Conservation (phyloP, 495 filamentous ascomycete species). For the Glarea lozoyensis region DNA sequence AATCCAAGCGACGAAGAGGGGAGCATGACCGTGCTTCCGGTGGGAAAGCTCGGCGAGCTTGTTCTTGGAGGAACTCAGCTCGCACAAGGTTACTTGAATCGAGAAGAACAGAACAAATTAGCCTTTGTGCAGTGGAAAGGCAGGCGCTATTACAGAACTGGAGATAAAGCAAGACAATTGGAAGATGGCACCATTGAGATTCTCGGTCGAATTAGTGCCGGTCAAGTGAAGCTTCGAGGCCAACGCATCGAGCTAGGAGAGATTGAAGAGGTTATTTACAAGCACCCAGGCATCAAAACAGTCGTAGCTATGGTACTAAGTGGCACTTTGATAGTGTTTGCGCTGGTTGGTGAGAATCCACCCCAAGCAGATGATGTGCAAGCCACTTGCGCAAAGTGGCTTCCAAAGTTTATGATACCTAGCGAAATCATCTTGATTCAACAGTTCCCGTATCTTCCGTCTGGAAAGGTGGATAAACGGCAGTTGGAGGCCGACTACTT, state of each 20-base stretch:
- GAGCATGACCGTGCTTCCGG: conserved; percentile 44
- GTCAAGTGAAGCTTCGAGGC: conserved; percentile 76
- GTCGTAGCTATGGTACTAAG: conserved; percentile 52
- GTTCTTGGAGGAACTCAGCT: conserved; percentile 73
- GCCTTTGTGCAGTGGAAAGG: conserved; percentile 50
- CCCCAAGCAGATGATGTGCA: conserved; percentile 32
- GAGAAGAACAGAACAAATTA: conserved; percentile 61
- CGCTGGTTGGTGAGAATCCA: conserved; percentile 33
- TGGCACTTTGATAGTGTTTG: conserved; percentile 58
- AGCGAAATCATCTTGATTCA: conserved; percentile 51
- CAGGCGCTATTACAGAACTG: conserved; percentile 68
- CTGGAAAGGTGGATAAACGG: conserved; percentile 69
- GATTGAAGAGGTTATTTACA: conserved; percentile 61
- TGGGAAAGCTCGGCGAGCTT: conserved; percentile 69
- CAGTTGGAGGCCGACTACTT: conserved; percentile 48
- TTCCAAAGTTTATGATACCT: conserved; percentile 72
- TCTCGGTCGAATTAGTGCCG: conserved; percentile 66
- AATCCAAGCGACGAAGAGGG: conserved; percentile 9
- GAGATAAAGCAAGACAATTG: conserved; percentile 67
- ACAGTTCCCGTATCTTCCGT: conserved; percentile 61
- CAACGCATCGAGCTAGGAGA: conserved; percentile 80
- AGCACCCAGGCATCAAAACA: conserved; percentile 33
- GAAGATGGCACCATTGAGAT: conserved; percentile 67
- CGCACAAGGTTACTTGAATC: conserved; percentile 75
- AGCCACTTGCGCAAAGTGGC: conserved; percentile 55